Percentiles rank a stretch among this genome's conserved stretches.
phyloP scores from a whole-genome alignment of 129 eudicot species.

The Escallonia herrerae region DNA sequence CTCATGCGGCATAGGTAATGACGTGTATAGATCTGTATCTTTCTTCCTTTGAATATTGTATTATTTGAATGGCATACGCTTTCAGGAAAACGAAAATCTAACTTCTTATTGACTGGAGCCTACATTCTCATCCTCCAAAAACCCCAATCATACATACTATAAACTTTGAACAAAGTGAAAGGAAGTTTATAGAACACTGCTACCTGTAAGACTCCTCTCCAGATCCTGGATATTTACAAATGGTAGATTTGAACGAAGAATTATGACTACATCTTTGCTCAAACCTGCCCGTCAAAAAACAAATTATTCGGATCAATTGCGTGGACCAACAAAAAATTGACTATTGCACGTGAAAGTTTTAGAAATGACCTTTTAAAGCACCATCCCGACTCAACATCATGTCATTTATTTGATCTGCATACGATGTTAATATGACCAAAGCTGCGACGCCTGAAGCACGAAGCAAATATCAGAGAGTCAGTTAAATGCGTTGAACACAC shows the following conservation, averaged over 20 bases:
- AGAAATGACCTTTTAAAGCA: slow-evolving; percentile 41
- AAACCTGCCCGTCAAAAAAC: slow-evolving; percentile 27
- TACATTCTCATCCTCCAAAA: no score
- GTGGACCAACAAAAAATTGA: neutral
- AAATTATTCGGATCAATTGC: neutral
- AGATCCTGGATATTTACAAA: slow-evolving; percentile 43
- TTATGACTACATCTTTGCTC: slow-evolving; percentile 35
- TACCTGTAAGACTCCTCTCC: slow-evolving; percentile 50
- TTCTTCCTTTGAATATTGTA: no score
- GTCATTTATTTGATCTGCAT: slow-evolving; percentile 43
- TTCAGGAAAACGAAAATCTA: no score
- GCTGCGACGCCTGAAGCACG: slow-evolving; percentile 39
- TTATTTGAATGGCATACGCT: no score
- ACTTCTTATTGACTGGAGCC: no score
- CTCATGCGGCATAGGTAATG: no score
- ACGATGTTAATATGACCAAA: slow-evolving; percentile 39
- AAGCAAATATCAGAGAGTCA: neutral
- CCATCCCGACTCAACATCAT: slow-evolving; percentile 31
- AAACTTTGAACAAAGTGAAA: no score
- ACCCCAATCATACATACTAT: no score
- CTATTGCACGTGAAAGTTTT: slow-evolving; percentile 4
- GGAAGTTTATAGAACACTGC: no score
- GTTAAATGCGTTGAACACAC: neutral
- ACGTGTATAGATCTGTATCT: no score
- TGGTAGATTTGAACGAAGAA: slow-evolving; percentile 41